phyloP scores from a whole-genome alignment of 148 eudicot genomes.

The Talinum fruticosum region DNA sequence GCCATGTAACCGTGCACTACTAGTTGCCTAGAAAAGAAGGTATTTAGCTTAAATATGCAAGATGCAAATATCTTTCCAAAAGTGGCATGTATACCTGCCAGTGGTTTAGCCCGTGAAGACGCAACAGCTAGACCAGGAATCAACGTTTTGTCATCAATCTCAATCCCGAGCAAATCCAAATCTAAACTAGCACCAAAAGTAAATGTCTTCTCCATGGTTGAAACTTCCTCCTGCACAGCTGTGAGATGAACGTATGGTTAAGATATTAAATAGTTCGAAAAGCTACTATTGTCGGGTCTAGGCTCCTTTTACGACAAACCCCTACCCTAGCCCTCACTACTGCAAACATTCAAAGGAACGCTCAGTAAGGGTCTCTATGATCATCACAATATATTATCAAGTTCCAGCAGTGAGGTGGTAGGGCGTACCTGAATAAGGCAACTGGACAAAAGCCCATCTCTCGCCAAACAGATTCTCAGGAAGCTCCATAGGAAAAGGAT shows the following conservation, averaged over 20 bases:
- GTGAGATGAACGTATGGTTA: conserved; percentile 15
- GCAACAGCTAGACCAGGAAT: conserved; percentile 95
- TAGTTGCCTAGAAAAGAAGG: background rate
- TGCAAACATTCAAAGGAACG: no score
- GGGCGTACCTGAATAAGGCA: conserved; percentile 75
- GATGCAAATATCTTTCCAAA: background rate
- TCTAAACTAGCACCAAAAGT: conserved; percentile 80
- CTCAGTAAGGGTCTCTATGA: no score
- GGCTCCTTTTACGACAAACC: no score
- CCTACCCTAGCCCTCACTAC: no score
- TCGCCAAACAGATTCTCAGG: conserved; percentile 92
- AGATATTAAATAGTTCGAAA: background rate
- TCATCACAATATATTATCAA: background rate
- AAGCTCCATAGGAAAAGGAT: conserved; percentile 93
- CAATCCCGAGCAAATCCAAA: conserved; percentile 86
- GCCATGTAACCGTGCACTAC: background rate
- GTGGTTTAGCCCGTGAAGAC: conserved; percentile 80
- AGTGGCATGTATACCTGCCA: conserved; percentile 58
- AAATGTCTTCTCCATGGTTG: conserved; percentile 47
- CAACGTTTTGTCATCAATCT: conserved; percentile 68
- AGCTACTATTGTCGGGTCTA: background rate
- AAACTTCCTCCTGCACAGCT: conserved; percentile 71
- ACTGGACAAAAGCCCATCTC: conserved; percentile 95
- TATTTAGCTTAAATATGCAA: background rate
- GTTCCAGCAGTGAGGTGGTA: background rate